Percentiles rank a stretch among this genome's conserved stretches.
These are phyloP conservation scores for Hyparrhenia diplandra DNA, from an alignment of 176 grass and related monocot species.

Conservation along the genomic window DNA sequence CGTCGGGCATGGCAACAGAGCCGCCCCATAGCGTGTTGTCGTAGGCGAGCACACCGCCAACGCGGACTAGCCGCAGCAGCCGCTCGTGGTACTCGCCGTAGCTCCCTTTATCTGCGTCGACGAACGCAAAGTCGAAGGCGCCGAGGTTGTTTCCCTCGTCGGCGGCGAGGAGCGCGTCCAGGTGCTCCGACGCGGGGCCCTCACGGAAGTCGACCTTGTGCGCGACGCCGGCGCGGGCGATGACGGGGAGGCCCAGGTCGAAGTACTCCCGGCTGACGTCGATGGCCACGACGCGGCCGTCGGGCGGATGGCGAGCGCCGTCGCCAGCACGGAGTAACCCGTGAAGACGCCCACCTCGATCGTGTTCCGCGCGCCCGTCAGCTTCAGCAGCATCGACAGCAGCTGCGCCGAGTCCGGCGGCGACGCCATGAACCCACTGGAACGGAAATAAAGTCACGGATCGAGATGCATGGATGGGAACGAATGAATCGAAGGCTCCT, in stretches of 20 bases:
- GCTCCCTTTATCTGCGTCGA: conserved; percentile 67
- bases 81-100: conserved; percentile 60
- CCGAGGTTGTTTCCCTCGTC: background rate
- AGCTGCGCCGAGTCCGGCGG: conserved; percentile 53
- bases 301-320: conserved; percentile 65
- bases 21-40: conserved; percentile 80
- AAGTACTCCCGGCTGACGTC: conserved; percentile 37
- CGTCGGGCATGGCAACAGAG: conserved; percentile 32
- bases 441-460: no score
- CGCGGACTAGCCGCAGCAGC: conserved; percentile 48
- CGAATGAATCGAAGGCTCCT: no score
- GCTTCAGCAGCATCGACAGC: conserved; percentile 62
- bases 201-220: conserved; percentile 71
- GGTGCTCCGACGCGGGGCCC: conserved; percentile 19
- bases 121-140: conserved; percentile 71
- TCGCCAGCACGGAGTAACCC: conserved; percentile 71
- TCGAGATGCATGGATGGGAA: no score
- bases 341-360: conserved; percentile 87
- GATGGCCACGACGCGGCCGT: conserved; percentile 59
- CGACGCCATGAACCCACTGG: conserved; percentile 43
- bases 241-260: conserved; percentile 40
- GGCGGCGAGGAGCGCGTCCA: background rate
- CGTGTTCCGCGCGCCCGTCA: conserved; percentile 64
- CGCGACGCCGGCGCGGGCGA: conserved; percentile 44
- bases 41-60: conserved; percentile 63